Evolutionary conservation across 305 asterid species (phyloP).

Genomic region (Fraxinus ornus): DNA sequence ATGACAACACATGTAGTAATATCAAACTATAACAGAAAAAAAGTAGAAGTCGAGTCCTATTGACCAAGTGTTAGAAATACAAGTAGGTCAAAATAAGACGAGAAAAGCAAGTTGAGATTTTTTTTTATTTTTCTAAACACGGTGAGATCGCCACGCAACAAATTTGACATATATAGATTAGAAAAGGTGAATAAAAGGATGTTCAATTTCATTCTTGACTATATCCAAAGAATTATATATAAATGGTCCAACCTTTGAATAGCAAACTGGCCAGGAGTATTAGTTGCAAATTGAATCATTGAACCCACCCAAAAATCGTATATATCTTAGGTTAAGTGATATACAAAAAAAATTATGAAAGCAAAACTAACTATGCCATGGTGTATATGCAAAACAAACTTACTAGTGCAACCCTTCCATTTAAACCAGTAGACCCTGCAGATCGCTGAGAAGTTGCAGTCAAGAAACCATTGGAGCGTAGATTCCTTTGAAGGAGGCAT

Average conservation of each 20-base stretch:
- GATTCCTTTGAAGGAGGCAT: constrained; percentile 86
- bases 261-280: background rate
- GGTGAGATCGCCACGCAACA: background rate
- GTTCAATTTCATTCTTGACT: background rate
- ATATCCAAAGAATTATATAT: background rate
- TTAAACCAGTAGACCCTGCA: constrained; percentile 62
- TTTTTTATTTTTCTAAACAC: background rate
- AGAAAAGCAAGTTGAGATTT: background rate
- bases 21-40: background rate
- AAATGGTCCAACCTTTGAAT: background rate
- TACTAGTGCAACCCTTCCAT: constrained; percentile 75
- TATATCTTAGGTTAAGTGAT: background rate
- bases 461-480: constrained; percentile 80
- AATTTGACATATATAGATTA: background rate
- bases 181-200: background rate
- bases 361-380: background rate
- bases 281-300: background rate
- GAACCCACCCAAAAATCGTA: background rate
- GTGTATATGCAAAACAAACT: constrained; percentile 23
- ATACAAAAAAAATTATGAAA: background rate
- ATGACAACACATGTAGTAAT: background rate
- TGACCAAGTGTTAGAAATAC: background rate
- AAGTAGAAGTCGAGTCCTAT: background rate
- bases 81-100: background rate
- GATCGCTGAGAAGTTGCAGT: constrained; percentile 74